Conservation (phyloP, 2,329 filamentous ascomycete species). For the Aspergillus piperis region DNA sequence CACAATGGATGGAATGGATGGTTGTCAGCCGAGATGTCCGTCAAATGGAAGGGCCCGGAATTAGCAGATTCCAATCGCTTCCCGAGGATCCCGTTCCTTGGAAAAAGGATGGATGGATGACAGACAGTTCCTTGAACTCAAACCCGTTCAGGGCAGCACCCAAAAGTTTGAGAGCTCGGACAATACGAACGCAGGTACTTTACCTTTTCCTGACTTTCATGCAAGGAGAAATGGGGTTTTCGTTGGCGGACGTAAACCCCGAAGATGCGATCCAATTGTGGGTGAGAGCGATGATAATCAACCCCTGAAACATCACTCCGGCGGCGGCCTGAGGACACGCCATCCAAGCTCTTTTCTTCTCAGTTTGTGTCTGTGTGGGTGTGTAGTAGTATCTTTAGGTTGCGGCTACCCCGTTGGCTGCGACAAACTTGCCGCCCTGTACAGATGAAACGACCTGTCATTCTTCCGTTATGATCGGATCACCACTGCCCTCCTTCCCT, state of each 20-base stretch:
- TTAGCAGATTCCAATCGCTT: neutral
- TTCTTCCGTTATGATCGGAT: conserved; percentile 1
- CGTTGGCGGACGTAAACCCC: conserved; percentile 11
- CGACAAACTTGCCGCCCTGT: conserved; percentile 1
- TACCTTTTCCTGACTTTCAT: conserved; percentile 5
- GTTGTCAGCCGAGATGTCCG: neutral
- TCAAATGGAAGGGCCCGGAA: neutral
- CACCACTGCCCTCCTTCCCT: too few species aligned
- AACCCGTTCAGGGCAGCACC: neutral
- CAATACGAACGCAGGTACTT: neutral
- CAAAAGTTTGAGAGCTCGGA: neutral
- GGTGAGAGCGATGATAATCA: conserved; percentile 1
- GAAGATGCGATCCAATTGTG: conserved; percentile 3
- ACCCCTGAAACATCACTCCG: conserved; percentile 13
- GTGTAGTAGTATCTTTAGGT: neutral
- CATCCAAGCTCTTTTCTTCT: neutral
- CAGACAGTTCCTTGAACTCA: neutral
- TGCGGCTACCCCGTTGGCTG: conserved; percentile 3
- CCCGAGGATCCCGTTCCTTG: neutral
- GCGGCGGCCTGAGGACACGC: neutral
- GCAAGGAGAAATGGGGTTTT: conserved; percentile 19
- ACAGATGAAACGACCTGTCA: conserved; percentile 26
- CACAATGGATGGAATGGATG: neutral
- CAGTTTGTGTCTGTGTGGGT: neutral
- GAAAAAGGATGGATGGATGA: neutral